These are phyloP conservation scores for Boletus rufocinnamomeus DNA, from an alignment of 768 basidiomycete genomes.

Conservation along the genomic window DNA sequence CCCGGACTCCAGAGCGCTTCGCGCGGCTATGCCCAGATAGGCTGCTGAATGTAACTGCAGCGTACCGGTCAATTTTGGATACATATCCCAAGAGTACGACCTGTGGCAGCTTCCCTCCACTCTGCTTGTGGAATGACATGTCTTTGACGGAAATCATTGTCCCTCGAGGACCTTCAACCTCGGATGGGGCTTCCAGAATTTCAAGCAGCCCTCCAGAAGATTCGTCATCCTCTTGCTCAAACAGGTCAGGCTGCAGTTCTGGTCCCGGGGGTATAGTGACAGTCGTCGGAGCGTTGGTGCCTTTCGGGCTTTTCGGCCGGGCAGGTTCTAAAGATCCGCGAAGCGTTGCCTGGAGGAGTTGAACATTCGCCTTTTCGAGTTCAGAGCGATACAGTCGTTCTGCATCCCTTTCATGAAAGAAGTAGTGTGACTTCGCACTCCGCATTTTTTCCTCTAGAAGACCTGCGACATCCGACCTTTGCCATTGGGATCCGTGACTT, in stretches of 20 bases:
- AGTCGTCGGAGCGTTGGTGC: not conserved
- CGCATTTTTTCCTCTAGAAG: constrained; percentile 49
- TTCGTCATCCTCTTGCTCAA: constrained; percentile 53
- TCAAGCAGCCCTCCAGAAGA: constrained; percentile 66
- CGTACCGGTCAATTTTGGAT: constrained; percentile 69
- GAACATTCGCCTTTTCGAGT: constrained; percentile 49
- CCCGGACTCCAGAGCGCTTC: constrained; percentile 66
- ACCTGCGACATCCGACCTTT: constrained; percentile 32
- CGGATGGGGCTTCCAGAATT: constrained; percentile 65
- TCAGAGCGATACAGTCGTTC: constrained; percentile 56
- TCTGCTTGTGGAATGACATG: constrained; percentile 82
- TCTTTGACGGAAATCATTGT: constrained; percentile 58
- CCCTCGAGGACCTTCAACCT: constrained; percentile 58
- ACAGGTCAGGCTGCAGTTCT: constrained; percentile 42
- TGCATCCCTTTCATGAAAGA: constrained; percentile 72
- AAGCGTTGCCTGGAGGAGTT: constrained; percentile 45
- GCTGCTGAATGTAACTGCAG: constrained; percentile 64
- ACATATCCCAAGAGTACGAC: constrained; percentile 67
- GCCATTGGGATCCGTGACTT: constrained; percentile 30
- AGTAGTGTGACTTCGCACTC: constrained; percentile 56
- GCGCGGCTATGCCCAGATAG: constrained; percentile 76
- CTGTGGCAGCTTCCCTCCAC: constrained; percentile 82
- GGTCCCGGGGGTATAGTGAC: not conserved
- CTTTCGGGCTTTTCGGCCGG: constrained; percentile 1
- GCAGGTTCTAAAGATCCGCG: constrained; percentile 29